Percentiles rank a stretch among this genome's conserved stretches.
Conservation (phyloP, 768 basidiomycete genomes). For the Trametes gibbosa region DNA sequence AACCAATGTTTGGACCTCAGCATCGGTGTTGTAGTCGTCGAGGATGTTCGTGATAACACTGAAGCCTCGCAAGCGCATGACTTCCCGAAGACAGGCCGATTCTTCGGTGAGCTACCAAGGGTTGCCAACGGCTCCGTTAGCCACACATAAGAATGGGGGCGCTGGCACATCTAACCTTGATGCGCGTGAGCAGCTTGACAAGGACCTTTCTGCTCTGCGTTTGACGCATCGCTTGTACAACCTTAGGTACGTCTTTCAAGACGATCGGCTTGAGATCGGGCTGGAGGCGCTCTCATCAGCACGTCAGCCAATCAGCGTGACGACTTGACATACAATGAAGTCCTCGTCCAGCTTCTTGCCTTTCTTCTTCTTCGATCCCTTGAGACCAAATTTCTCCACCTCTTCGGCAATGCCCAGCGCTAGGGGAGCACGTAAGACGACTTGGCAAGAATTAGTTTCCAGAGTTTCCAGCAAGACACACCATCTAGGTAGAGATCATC, state of each 20-base stretch:
- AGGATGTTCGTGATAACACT: constrained; percentile 88
- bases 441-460: too few species aligned
- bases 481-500: constrained; percentile 94
- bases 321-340: constrained; percentile 61
- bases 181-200: constrained; percentile 76
- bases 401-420: constrained; percentile 95
- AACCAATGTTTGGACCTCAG: constrained; percentile 70
- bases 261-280: constrained; percentile 74
- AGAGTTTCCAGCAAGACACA: constrained; percentile 31
- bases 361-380: constrained; percentile 87
- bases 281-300: constrained; percentile 35
- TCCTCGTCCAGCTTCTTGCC: constrained; percentile 94
- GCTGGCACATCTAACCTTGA: constrained; percentile 50
- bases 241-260: constrained; percentile 82
- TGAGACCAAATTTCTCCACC: constrained; percentile 75
- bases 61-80: constrained; percentile 92
- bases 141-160: not conserved
- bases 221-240: constrained; percentile 89
- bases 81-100: constrained; percentile 68
- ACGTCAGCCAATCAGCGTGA: not conserved
- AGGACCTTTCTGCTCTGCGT: constrained; percentile 81
- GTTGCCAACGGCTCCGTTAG: not conserved
- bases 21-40: constrained; percentile 68
- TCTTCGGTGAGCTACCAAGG: constrained; percentile 77
- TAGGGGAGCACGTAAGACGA: constrained; percentile 30